Conservation (phyloP, 2,329 filamentous ascomycete genomes). For the Calonectria ilicicola region DNA sequence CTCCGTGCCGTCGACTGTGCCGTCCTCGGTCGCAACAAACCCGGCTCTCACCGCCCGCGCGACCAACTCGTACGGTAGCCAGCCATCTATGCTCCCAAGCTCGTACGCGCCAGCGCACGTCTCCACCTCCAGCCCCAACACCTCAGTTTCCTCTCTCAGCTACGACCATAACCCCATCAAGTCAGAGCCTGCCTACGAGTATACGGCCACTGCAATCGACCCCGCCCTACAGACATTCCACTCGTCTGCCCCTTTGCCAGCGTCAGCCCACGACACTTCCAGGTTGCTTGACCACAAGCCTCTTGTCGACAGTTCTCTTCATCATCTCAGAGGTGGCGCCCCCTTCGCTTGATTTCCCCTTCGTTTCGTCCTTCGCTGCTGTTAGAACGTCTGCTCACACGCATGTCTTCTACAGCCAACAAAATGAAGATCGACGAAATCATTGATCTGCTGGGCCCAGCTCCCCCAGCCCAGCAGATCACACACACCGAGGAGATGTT, state of each 20-base stretch:
- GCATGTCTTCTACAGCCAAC: conserved; percentile 46
- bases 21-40: conserved; percentile 37
- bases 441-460: conserved; percentile 70
- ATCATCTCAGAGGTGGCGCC: conserved; percentile 65
- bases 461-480: conserved; percentile 66
- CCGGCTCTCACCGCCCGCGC: conserved; percentile 41
- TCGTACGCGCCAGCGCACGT: conserved; percentile 54
- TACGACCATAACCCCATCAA: conserved; percentile 53
- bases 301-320: conserved; percentile 47
- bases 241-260: conserved; percentile 20
- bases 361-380: conserved; percentile 44
- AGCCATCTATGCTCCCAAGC: conserved; percentile 57
- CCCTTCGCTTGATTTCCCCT: conserved; percentile 51
- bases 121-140: conserved; percentile 47
- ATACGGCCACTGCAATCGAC: conserved; percentile 71
- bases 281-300: conserved; percentile 45
- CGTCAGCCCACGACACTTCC: conserved; percentile 37
- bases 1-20: conserved; percentile 38
- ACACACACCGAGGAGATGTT: conserved; percentile 64
- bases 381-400: conserved; percentile 48
- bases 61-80: conserved; percentile 58
- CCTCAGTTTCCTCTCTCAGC: conserved; percentile 44
- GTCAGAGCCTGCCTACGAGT: conserved; percentile 62
- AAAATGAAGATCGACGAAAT: conserved; percentile 82
- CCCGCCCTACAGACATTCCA: conserved; percentile 68